Base-by-base conservation (phyloP, 805 yeast genomes). In the Nakazawaea molendinolei region DNA sequence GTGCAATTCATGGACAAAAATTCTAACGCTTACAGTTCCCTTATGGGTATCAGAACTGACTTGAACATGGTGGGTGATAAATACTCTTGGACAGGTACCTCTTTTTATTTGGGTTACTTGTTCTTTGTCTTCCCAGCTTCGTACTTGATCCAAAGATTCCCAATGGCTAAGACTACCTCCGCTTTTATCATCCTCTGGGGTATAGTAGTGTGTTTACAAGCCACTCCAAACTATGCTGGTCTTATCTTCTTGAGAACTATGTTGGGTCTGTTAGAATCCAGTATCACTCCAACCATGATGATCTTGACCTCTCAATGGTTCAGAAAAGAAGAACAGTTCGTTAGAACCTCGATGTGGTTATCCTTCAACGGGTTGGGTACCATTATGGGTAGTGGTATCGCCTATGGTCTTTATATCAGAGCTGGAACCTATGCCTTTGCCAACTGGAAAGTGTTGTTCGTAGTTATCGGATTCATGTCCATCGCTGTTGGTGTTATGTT, bases 1-100 rank as follows among this genome's bases (percentile, higher is more conserved):
- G 51, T 67, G 17, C 82, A 76, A 51, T 71, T 63, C 44, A 69
- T 77, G 76, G 86, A 78, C 55, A 78, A 78, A 50, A 56, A 60
- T 17, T 58, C 69, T 3, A 56, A 55, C 33, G 53, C 67, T 4
- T 64, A 59, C 37, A 64, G 65, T 14, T 49, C 65, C 1, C 45
- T 63, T 20, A 50, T 63, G 41, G 69, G 69, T 7, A 43, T 65
- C 15, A 48, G 60, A 39, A 49, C 51, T 5, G 68, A 58, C 36
- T 48, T 63, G 39, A 40, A 58, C 14, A 57, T 63, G 60, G 48
- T 34, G 2, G 64, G 63, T 12, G 47, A 54, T 23, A 54, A 56
- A 44, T 50, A 58, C 42, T 39, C 62, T 31, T 50, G 65, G 55
- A 16, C 58, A 31, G 52, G 65, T 5, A 48, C 63, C n/a, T 47